Evolutionary conservation across 2,329 filamentous ascomycete species (phyloP).

Genomic region (Cytospora chrysosperma): DNA sequence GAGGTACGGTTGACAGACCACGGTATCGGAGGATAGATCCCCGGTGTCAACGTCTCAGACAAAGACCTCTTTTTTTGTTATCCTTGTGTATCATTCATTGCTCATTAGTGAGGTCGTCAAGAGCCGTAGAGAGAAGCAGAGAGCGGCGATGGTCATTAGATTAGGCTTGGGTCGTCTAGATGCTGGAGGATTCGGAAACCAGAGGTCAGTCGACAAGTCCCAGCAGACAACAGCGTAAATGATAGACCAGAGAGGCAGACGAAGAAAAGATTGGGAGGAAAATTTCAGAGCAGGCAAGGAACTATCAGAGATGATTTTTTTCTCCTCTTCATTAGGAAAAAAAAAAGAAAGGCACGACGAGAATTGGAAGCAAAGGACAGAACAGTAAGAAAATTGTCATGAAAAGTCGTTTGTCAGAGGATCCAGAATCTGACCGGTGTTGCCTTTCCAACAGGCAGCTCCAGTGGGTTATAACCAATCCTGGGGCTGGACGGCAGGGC

Average conservation of each 20-base stretch:
- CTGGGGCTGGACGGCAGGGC: constrained; percentile 21
- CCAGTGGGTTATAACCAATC: constrained; percentile 24
- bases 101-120: constrained; percentile 16
- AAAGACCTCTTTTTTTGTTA: constrained; percentile 8
- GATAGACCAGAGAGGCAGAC: not conserved
- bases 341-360: not conserved
- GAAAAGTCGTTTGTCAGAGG: constrained; percentile 22
- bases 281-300: constrained; percentile 3
- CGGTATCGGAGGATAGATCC: constrained; percentile 9
- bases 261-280: not conserved
- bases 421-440: constrained; percentile 20
- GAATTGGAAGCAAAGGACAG: constrained; percentile 11
- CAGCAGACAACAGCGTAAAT: not conserved
- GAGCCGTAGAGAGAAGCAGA: not conserved
- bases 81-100: constrained; percentile 20
- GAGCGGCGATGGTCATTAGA: constrained; percentile 11
- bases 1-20: constrained; percentile 12
- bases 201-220: constrained; percentile 12
- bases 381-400: constrained; percentile 24
- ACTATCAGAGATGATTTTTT: constrained; percentile 1
- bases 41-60: constrained; percentile 19
- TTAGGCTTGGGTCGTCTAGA: constrained; percentile 2
- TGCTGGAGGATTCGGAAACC: constrained; percentile 6
- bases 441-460: constrained; percentile 26
- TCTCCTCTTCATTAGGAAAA: too few relatives aligned